These are phyloP conservation scores for Colletotrichum sublineola DNA, from an alignment of 2,329 filamentous ascomycete species.

Conservation along the genomic window DNA sequence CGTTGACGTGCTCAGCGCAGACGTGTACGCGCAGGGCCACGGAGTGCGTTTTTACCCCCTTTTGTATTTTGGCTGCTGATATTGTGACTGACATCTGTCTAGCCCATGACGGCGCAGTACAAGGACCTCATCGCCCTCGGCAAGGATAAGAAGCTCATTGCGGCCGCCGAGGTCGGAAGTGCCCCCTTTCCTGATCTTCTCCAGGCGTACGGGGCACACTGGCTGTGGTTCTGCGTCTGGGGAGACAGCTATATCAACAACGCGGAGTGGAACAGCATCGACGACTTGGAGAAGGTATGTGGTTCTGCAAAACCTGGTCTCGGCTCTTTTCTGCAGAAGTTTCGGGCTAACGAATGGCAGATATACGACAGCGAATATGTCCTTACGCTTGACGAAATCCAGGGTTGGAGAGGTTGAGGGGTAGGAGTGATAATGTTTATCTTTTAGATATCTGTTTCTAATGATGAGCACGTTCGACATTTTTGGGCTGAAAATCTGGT, in stretches of 20 bases:
- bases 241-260: constrained; percentile 58
- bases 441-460: background rate
- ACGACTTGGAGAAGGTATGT: constrained; percentile 53
- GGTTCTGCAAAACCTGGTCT: fast-evolving
- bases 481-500: background rate
- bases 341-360: constrained; percentile 34
- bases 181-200: constrained; percentile 58
- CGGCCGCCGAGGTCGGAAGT: constrained; percentile 61
- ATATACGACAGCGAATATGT: constrained; percentile 51
- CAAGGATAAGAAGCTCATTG: constrained; percentile 61
- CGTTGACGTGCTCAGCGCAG: constrained; percentile 61
- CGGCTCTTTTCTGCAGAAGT: background rate
- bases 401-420: constrained; percentile 48
- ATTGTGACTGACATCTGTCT: background rate
- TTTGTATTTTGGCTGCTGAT: too few species aligned
- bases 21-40: constrained; percentile 60
- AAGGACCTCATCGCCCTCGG: constrained; percentile 58
- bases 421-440: background rate
- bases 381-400: constrained; percentile 52
- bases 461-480: too few species aligned
- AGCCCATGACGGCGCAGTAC: constrained; percentile 59
- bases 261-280: constrained; percentile 56
- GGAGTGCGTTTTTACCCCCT: constrained; percentile 50
- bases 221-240: constrained; percentile 64
- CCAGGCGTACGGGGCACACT: constrained; percentile 60